Base-by-base conservation (phyloP, 768 basidiomycete species). In the Favolaschia claudopus region DNA sequence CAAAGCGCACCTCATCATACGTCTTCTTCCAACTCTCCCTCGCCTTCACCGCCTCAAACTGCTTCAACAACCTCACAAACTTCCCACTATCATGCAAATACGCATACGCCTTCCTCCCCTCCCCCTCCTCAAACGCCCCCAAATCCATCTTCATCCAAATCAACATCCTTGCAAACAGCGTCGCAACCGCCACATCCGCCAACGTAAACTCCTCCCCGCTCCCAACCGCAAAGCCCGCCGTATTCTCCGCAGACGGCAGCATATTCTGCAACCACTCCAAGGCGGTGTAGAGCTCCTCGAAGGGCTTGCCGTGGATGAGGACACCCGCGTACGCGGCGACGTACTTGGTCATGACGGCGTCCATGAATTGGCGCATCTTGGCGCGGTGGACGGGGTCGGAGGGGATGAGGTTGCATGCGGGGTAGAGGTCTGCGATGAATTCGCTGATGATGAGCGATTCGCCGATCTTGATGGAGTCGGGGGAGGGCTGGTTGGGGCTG, bases 391-490 rank as follows among this genome's bases (percentile, higher is more conserved):
- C 77, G 0, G 84, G 84, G 66, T 85, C 82, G 14, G 71, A 68
- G 5, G 88, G 87, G 14, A 85, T 75, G 31, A 88, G 73, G 39
- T 66, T 60, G 34, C 79, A 75, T 36, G 76, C 67, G 5, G 81
- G 79, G 69, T 76, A 83, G 58, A 87, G 70, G 67, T 89, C 87
- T 15, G 84, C 84, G 54, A 89, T 69, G 72, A 89, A 85, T 67
- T 89, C 86, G 44, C 88, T 73, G 52, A 89, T 81, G 28, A 88
- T 75, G 36, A 84, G 81, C 4, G 86, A 88, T 67, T 89, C 88
- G 9, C 84, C 77, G 62, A 89, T 66, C 68, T 89, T 89, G 42
- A 72, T 66, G 7, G 86, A 86, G 40, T 84, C 83, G 0, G 82
- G 78, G 4, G 86, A 86, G 0, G 89, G 87, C 6, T 77, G 62